Percentiles rank a stretch among this genome's conserved stretches.
phyloP scores from a whole-genome alignment of 2,329 filamentous ascomycete genomes.

The Xylariaceae sp. region DNA sequence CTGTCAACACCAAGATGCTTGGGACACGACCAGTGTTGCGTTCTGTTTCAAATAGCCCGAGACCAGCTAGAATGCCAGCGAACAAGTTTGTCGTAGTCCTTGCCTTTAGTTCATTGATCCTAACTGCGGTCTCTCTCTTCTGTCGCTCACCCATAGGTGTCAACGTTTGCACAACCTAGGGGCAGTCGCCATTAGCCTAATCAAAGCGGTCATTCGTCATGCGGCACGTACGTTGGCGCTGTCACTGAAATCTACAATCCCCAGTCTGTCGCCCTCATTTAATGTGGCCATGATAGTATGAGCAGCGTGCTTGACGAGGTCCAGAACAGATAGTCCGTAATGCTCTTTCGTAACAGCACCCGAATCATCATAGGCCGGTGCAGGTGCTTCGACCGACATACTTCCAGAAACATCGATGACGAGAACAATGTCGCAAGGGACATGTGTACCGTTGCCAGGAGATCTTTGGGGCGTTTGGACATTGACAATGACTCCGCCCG shows the following conservation, averaged over 20 bases:
- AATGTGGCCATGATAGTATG: slow-evolving; percentile 55
- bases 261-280: slow-evolving; percentile 50
- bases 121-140: slow-evolving; percentile 40
- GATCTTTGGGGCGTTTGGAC: slow-evolving; percentile 42
- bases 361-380: slow-evolving; percentile 38
- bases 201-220: no score
- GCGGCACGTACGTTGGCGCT: slow-evolving; percentile 30
- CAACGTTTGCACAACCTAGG: slow-evolving; percentile 41
- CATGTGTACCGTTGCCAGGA: slow-evolving; percentile 30
- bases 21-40: slow-evolving; percentile 38
- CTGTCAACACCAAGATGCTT: slow-evolving; percentile 51
- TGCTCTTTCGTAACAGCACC: slow-evolving; percentile 33
- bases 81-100: slow-evolving; percentile 51
- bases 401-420: slow-evolving; percentile 59
- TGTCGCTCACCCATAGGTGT: slow-evolving; percentile 42
- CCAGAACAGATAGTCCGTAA: slow-evolving; percentile 51
- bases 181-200: not conserved
- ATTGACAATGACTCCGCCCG: slow-evolving; percentile 42
- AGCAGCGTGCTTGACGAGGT: slow-evolving; percentile 58
- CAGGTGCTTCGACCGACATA: slow-evolving; percentile 47
- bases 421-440: slow-evolving; percentile 57
- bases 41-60: slow-evolving; percentile 41
- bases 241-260: slow-evolving; percentile 52
- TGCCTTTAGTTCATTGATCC: slow-evolving; percentile 40
- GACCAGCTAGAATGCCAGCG: slow-evolving; percentile 50